Base-by-base conservation (phyloP, 225 moss, liverwort and hornwort species). In the Sphagnum contortum region DNA sequence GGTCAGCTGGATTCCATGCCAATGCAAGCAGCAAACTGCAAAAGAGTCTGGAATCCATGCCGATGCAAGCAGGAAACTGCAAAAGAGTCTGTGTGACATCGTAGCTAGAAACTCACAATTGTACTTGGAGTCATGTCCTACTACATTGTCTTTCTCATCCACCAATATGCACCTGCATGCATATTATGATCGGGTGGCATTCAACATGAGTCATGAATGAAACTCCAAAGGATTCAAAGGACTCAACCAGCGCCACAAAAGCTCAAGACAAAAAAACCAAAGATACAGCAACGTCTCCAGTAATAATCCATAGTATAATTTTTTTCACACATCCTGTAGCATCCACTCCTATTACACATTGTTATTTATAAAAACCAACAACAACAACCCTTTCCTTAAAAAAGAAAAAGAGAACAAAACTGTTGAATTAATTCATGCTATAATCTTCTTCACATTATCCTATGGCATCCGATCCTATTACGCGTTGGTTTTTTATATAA, bases 111-210 rank as follows among this genome's bases (percentile, higher is more conserved):
- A 73, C 90, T 85, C 70, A 98, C 96, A 98, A 68, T 98, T 98
- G 54, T 92, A 98, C 76, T 98, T 98, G 64, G 85, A 87, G 75
- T 98, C 93, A 64, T 98, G 93, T 14, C 96, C 96, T 11, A 93
- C 74, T 2, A 98, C 91, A 64, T 93, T 93, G 70, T 98, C 96
- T 44, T 91, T 79, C 72, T 89, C 90, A 59, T 98, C 96, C 69
- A 98, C 96, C 74, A 98, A 64, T 64, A 98, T 98, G 58, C 96
- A 98, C 86, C 96, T 98, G 87, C 72, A 50, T 55, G 5, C 59
- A 62, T 12, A 50, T 29, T 9, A 45, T 29, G 48, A 12, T 5
- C n/a, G 3, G n/a, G 49, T 6, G 4, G 4, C 63, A 63, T 5
- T 11, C n/a, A 63, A 63, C 6, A 13, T 49, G 29, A 7, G 4